phyloP scores from a whole-genome alignment of 805 yeast species.

The Nakazawaea peltata region DNA sequence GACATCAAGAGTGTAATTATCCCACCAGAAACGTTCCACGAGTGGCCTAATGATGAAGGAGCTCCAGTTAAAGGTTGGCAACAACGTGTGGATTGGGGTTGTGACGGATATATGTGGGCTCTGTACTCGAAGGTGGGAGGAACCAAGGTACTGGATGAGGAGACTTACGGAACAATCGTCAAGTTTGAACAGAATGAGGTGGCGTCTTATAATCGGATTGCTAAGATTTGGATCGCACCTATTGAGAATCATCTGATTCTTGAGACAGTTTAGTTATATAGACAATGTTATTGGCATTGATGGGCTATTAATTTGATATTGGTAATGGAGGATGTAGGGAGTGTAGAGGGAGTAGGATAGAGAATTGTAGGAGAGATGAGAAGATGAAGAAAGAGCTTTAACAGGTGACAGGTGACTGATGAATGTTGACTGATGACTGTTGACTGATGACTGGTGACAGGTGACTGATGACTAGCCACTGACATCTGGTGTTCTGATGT shows the following conservation, averaged over 20 bases:
- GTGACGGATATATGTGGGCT: constrained; percentile 54
- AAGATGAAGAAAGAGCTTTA: too few relatives aligned
- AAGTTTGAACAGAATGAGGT: constrained; percentile 6
- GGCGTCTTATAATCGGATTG: constrained; percentile 6
- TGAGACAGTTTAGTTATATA: background rate
- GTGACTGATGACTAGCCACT: too few relatives aligned
- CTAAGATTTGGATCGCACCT: constrained; percentile 7
- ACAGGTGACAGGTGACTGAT: too few relatives aligned
- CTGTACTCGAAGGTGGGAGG: constrained; percentile 53
- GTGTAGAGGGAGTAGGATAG: background rate
- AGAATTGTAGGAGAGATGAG: too few relatives aligned
- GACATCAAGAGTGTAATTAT: constrained; percentile 29
- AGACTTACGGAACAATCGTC: constrained; percentile 6
- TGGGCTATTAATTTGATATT: too few relatives aligned
- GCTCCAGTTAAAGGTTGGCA: constrained; percentile 49
- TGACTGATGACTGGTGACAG: too few relatives aligned
- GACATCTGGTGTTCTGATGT: too few relatives aligned
- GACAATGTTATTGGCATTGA: too few relatives aligned
- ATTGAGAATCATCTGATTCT: constrained; percentile 3
- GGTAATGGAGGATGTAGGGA: too few relatives aligned
- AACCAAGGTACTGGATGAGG: constrained; percentile 16
- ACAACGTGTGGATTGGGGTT: constrained; percentile 33
- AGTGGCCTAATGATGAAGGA: constrained; percentile 25
- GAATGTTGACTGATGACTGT: too few relatives aligned
- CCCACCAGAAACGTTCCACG: constrained; percentile 43